A percentile compares a stretch with the other conserved stretches of the same genome.
These are phyloP conservation scores for Pichia sp. DNA, from an alignment of 1,139 yeast genomes.

Conservation along the genomic window DNA sequence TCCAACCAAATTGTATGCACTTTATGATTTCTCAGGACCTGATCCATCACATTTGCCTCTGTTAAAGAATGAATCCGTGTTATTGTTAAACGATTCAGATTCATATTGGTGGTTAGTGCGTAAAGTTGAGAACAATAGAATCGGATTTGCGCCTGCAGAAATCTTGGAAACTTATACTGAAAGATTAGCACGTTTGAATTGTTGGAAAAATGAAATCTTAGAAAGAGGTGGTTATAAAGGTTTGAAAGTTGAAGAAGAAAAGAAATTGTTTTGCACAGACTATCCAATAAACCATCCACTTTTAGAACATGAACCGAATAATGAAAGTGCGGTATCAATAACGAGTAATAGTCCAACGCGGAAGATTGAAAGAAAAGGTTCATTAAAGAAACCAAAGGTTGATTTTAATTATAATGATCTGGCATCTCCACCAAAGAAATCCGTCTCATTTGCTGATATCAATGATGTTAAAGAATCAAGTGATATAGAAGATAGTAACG, in stretches of 20 bases:
- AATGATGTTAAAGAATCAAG: slow-evolving; percentile 14
- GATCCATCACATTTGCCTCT: slow-evolving; percentile 92
- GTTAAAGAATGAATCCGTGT: slow-evolving; percentile 78
- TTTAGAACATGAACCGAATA: slow-evolving; percentile 1
- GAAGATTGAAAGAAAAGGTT: slow-evolving; percentile 29
- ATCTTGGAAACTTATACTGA: slow-evolving; percentile 90
- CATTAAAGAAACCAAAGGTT: slow-evolving; percentile 27
- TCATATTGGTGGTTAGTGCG: slow-evolving; percentile 96
- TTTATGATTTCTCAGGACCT: slow-evolving; percentile 86
- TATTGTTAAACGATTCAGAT: slow-evolving; percentile 82
- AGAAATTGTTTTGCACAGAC: slow-evolving; percentile 20
- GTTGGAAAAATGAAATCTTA: slow-evolving; percentile 85
- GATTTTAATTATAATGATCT: slow-evolving; percentile 7
- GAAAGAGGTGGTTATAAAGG: slow-evolving; percentile 39
- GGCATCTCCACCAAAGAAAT: slow-evolving; percentile 22
- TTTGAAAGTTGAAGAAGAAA: slow-evolving; percentile 26
- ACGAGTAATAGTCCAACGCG: slow-evolving; percentile 4
- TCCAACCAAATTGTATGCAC: slow-evolving; percentile 81
- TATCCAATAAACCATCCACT: slow-evolving; percentile 7
- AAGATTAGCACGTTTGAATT: slow-evolving; percentile 85
- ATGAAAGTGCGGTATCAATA: slow-evolving; percentile 12
- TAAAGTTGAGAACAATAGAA: slow-evolving; percentile 54
- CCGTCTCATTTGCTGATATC: slow-evolving; percentile 31
- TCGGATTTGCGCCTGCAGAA: slow-evolving; percentile 98
- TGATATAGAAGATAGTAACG: slow-evolving; percentile 2